These are phyloP conservation scores for Catunica adiposa DNA, from an alignment of 2,329 filamentous ascomycete species.

Conservation along the genomic window DNA sequence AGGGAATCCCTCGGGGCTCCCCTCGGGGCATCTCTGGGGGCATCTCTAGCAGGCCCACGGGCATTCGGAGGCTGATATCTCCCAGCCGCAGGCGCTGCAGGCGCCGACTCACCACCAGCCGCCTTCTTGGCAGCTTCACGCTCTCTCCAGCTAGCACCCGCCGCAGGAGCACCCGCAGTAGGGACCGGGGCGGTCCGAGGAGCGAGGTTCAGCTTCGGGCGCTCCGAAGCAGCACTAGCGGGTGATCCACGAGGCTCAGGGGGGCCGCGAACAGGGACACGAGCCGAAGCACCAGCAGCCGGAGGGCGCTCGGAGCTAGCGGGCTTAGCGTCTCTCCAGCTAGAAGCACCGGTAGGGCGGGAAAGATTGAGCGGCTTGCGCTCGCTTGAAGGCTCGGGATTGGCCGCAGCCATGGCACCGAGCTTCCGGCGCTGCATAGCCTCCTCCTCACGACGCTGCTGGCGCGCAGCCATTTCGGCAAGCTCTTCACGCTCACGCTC, in stretches of 20 bases:
- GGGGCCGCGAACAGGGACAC: constrained; percentile 10
- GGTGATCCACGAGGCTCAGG: background rate
- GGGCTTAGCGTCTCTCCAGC: background rate
- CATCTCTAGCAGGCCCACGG: constrained; percentile 62
- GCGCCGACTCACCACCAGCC: constrained; percentile 23
- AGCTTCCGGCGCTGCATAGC: constrained; percentile 59
- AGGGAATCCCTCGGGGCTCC: constrained; percentile 18
- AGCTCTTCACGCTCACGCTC: constrained; percentile 52
- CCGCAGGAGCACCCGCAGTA: background rate
- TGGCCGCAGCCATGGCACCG: background rate
- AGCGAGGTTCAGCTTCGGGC: constrained; percentile 45
- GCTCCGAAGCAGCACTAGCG: constrained; percentile 22
- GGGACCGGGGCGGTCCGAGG: constrained; percentile 22
- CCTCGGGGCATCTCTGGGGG: constrained; percentile 58
- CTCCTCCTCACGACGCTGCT: constrained; percentile 75
- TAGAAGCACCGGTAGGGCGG: background rate
- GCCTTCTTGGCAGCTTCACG: constrained; percentile 21
- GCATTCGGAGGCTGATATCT: constrained; percentile 66
- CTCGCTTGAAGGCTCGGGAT: constrained; percentile 12
- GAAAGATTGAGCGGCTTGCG: constrained; percentile 19
- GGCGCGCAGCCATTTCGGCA: constrained; percentile 46
- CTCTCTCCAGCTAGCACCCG: constrained; percentile 24
- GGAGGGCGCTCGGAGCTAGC: constrained; percentile 12
- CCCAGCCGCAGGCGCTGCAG: constrained; percentile 75
- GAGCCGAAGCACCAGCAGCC: constrained; percentile 14